Percentiles rank a stretch among this genome's conserved stretches.
Conservation (phyloP, 164 flowering plant species). For the Macadamia tetraphylla region DNA sequence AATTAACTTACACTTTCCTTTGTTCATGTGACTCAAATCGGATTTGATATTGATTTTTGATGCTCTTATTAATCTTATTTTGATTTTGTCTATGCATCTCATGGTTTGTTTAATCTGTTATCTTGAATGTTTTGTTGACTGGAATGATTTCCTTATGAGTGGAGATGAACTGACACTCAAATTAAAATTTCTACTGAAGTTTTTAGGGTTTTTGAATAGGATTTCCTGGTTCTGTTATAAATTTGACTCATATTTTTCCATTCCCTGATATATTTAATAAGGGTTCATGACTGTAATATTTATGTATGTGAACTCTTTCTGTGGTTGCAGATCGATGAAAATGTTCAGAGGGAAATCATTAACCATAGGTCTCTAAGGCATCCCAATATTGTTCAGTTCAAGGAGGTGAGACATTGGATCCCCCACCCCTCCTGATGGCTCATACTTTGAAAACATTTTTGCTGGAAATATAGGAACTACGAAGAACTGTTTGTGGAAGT, state of each 20-base stretch:
- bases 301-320: not conserved
- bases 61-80: not conserved
- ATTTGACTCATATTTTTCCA: not conserved
- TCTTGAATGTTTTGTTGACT: not conserved
- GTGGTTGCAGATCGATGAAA: slow-evolving; percentile 60
- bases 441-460: no score
- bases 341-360: slow-evolving; percentile 70
- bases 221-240: not conserved
- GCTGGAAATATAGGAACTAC: no score
- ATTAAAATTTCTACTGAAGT: not conserved
- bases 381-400: slow-evolving; percentile 66
- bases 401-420: slow-evolving; percentile 38
- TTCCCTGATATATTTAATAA: not conserved
- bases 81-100: not conserved
- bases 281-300: not conserved
- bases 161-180: no score
- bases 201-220: not conserved
- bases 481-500: no score
- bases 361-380: slow-evolving; percentile 63
- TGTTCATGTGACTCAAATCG: not conserved
- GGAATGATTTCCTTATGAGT: not conserved
- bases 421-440: not conserved
- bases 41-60: not conserved
- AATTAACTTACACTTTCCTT: no score
- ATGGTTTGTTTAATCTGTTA: not conserved